A percentile compares a stretch with the other conserved stretches of the same genome.
These are phyloP conservation scores for Pneumocystis wakefieldiae DNA, from an alignment of 1,139 yeast species.

Conservation along the genomic window DNA sequence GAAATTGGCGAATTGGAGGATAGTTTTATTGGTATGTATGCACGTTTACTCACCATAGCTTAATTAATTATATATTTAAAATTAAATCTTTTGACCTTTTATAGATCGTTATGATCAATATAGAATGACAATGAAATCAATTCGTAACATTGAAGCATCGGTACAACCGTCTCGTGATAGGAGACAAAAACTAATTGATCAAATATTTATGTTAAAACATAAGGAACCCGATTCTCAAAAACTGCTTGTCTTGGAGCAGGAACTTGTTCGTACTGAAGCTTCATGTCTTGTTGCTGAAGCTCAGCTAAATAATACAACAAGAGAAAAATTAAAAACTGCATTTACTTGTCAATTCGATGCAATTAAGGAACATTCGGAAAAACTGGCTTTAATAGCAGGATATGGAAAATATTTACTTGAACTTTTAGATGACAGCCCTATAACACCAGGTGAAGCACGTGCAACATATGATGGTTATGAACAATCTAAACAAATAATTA, in stretches of 20 bases:
- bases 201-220: conserved; percentile 93
- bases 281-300: conserved; percentile 98
- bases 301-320: conserved; percentile 91
- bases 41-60: background rate
- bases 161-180: conserved; percentile 98
- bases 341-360: conserved; percentile 96
- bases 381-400: conserved; percentile 91
- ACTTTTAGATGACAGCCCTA: conserved; percentile 89
- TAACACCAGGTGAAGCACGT: conserved; percentile 98
- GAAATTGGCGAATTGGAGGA: conserved; percentile 97
- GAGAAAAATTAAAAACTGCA: conserved; percentile 95
- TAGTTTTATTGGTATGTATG: conserved; percentile 46
- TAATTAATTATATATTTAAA: background rate
- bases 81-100: background rate
- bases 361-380: conserved; percentile 89
- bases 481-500: conserved; percentile 92
- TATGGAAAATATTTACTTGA: conserved; percentile 96
- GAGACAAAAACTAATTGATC: conserved; percentile 92
- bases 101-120: conserved; percentile 88
- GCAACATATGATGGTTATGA: conserved; percentile 97
- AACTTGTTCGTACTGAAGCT: conserved; percentile 96
- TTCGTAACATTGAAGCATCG: conserved; percentile 91
- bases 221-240: conserved; percentile 97
- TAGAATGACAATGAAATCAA: conserved; percentile 85
- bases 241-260: conserved; percentile 90